Evolutionary conservation across 768 basidiomycete species (phyloP), one percentile per base, ranked within the genome.

Genomic region (Psilocybe cyanescens): DNA sequence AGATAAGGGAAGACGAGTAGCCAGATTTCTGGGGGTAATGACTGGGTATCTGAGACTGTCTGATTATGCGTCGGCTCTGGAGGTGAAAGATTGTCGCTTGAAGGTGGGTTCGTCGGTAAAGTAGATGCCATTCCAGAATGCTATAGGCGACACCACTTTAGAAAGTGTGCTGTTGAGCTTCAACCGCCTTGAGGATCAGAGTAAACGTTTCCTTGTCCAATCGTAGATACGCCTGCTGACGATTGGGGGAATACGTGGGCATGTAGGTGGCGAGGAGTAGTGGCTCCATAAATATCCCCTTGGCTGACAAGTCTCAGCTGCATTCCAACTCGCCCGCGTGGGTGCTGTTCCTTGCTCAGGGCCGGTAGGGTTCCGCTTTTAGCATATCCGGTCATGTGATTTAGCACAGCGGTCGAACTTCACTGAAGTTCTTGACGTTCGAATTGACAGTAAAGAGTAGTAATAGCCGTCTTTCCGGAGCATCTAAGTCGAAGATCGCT

Each of bases 1-100:
- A 79, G 75, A 41, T 71, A 65, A 9, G 69, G 66, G 65, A 76
- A 75, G 19, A 77, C 70, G n/a, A 70, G 63, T 11, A 75, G 59
- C 77, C 76, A 78, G 24, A 78, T 62, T 59, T 79, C 78, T 12
- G 75, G 74, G 7, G 37, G 19, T 48, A 45, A 49, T 35, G 14
- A 44, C 33, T 3, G 45, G 54, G 14, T 46, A 19, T 44, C 41
- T 11, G 8, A 7, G n/a, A 11, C 41, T 14, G 14, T 16, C 41
- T 44, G 41, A 5, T 12, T 35, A 35, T 35, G 1, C 44, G 55
- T 48, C 55, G 41, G 17, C 39, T 55, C 17, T 11, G 41, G 41
- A 44, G 41, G 19, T 51, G 48, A 44, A 44, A 44, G 41, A 5
- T 4, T 44, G 41, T 44, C 30, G 29, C 16, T 8, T 47, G 45